phyloP scores from a whole-genome alignment of 306 rosid species.

The Quercus gilva region DNA sequence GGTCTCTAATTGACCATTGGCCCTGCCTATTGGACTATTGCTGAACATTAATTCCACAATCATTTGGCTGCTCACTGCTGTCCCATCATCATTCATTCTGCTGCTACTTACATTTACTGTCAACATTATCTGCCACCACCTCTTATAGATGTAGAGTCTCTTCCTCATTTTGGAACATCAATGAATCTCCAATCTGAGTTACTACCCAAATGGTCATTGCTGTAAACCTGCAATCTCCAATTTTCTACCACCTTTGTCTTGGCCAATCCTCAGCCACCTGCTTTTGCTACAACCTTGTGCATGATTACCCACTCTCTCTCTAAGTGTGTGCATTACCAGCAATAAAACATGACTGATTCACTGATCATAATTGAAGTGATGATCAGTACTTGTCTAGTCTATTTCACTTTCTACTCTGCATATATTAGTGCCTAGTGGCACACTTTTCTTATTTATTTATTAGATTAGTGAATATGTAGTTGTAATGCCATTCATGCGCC shows the following conservation, averaged over 20 bases:
- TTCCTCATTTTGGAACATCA: constrained; percentile 7
- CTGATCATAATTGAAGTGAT: constrained; percentile 1
- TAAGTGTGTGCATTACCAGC: background rate
- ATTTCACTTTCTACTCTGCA: background rate
- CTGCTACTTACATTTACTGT: background rate
- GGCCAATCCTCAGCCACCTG: background rate
- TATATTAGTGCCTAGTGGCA: no score
- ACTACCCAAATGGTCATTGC: background rate
- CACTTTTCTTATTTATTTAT: background rate
- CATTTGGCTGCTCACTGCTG: background rate
- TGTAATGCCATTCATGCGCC: constrained; percentile 10
- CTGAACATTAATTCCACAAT: background rate
- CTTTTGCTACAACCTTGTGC: background rate
- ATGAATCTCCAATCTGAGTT: background rate
- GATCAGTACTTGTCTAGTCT: constrained; percentile 7
- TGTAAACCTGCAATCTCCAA: constrained; percentile 1
- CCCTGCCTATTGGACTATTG: background rate
- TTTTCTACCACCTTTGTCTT: background rate
- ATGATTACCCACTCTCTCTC: no score
- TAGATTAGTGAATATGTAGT: constrained; percentile 7
- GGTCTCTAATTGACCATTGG: background rate
- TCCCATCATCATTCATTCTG: background rate
- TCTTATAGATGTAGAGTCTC: background rate
- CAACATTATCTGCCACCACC: constrained; percentile 1
- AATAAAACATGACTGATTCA: background rate